Evolutionary conservation across 129 eudicot species (phyloP).

Genomic region (Mikania micrantha): DNA sequence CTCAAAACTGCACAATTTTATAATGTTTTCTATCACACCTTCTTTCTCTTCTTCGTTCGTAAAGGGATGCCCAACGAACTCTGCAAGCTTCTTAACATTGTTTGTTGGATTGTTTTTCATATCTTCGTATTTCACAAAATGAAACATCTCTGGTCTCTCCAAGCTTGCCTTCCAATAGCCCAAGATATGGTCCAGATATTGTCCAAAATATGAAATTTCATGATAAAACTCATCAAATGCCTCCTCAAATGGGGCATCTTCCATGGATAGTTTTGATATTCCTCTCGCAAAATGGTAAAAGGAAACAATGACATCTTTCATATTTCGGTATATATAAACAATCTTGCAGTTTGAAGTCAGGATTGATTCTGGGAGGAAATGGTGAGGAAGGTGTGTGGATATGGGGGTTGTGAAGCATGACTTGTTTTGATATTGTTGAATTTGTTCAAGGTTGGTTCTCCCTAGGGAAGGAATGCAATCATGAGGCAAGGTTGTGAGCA

Average conservation of each 20-base stretch:
- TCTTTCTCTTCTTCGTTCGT: no score
- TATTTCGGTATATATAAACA: not conserved
- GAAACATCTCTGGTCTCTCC: not conserved
- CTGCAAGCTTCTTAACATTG: not conserved
- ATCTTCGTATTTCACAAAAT: not conserved
- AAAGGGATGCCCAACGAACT: no score
- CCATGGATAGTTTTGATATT: not conserved
- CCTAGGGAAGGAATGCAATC: not conserved
- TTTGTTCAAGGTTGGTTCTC: not conserved
- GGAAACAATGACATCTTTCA: not conserved
- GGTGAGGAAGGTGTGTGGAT: not conserved
- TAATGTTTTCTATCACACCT: no score
- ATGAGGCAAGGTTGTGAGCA: no score
- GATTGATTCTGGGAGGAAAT: not conserved
- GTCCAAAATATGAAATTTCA: no score
- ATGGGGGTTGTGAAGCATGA: not conserved
- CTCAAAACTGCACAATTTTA: no score
- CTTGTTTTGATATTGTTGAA: not conserved
- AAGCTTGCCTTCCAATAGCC: not conserved
- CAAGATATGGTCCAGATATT: no score
- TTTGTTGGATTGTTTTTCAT: not conserved
- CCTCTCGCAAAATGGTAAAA: not conserved
- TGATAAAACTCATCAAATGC: no score
- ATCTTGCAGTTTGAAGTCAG: not conserved
- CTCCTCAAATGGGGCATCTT: no score